Conservation (phyloP, 75 land plant genomes). For the Pinus tabuliformis region DNA sequence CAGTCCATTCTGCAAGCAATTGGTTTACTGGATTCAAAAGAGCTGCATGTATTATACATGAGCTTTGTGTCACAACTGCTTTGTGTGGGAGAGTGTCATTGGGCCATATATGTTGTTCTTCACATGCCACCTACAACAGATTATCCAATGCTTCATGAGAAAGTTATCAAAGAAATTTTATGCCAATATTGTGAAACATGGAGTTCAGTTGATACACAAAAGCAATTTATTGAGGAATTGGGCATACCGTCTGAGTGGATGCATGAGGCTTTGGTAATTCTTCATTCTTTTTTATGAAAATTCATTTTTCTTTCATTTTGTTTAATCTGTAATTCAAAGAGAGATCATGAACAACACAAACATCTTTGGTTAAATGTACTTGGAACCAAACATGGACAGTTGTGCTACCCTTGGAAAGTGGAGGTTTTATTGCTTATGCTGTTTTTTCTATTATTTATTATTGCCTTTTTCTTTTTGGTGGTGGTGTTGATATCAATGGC, state of each 20-base stretch:
- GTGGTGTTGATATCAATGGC: background rate
- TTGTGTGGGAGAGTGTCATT: constrained; percentile 76
- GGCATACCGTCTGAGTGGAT: constrained; percentile 91
- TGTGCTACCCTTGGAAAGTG: background rate
- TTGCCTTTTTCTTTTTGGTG: background rate
- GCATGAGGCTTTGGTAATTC: constrained; percentile 89
- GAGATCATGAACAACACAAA: background rate
- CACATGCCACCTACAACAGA: constrained; percentile 73
- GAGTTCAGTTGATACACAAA: constrained; percentile 68
- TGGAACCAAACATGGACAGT: background rate
- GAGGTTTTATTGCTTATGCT: constrained; percentile 1
- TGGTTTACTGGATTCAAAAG: constrained; percentile 56
- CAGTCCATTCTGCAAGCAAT: constrained; percentile 74
- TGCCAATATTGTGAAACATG: constrained; percentile 86
- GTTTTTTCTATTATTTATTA: background rate
- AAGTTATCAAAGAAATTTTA: constrained; percentile 78
- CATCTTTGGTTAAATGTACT: background rate
- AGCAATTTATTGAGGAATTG: constrained; percentile 74
- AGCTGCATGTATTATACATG: constrained; percentile 80
- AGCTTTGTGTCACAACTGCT: constrained; percentile 88
- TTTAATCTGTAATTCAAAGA: background rate
- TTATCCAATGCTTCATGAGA: constrained; percentile 71
- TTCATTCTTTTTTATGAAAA: background rate
- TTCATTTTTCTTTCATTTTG: background rate
- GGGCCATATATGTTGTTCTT: constrained; percentile 92